Percentiles rank a stretch among this genome's conserved stretches.
Conservation (phyloP, 495 filamentous ascomycete species). For the Aspergillus ellipticus region DNA sequence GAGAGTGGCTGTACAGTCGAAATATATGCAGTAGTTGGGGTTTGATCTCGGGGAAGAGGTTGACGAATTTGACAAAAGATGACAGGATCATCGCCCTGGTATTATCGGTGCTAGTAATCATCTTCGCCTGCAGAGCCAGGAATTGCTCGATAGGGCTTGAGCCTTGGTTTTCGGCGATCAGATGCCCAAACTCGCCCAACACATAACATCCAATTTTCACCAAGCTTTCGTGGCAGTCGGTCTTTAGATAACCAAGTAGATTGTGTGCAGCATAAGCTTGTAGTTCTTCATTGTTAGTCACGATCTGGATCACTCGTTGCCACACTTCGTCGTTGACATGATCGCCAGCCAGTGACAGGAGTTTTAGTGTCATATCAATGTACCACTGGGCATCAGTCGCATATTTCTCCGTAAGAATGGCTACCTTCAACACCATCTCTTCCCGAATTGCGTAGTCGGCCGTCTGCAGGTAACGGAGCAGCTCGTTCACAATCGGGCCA, state of each 20-base stretch:
- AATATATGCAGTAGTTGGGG: constrained; percentile 90
- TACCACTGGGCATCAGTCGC: constrained; percentile 99
- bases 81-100: constrained; percentile 93
- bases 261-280: constrained; percentile 96
- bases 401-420: constrained; percentile 97
- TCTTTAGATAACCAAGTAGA: constrained; percentile 83
- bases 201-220: constrained; percentile 97
- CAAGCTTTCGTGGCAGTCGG: constrained; percentile 91
- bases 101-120: constrained; percentile 81
- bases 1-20: constrained; percentile 84
- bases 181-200: constrained; percentile 93
- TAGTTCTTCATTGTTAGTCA: constrained; percentile 98
- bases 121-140: constrained; percentile 84
- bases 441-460: constrained; percentile 97
- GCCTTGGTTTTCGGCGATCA: constrained; percentile 90
- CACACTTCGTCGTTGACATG: constrained; percentile 99
- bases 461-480: constrained; percentile 89
- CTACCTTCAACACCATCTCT: constrained; percentile 99
- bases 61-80: constrained; percentile 95
- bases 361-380: constrained; percentile 91
- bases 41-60: constrained; percentile 98
- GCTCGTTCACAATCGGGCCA: constrained; percentile 85
- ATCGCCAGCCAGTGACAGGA: constrained; percentile 95
- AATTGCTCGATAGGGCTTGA: constrained; percentile 98
- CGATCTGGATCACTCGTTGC: constrained; percentile 98